Evolutionary conservation across 768 basidiomycete genomes (phyloP), one percentile per base, ranked within the genome.

Genomic region (Tulasnella sp.): DNA sequence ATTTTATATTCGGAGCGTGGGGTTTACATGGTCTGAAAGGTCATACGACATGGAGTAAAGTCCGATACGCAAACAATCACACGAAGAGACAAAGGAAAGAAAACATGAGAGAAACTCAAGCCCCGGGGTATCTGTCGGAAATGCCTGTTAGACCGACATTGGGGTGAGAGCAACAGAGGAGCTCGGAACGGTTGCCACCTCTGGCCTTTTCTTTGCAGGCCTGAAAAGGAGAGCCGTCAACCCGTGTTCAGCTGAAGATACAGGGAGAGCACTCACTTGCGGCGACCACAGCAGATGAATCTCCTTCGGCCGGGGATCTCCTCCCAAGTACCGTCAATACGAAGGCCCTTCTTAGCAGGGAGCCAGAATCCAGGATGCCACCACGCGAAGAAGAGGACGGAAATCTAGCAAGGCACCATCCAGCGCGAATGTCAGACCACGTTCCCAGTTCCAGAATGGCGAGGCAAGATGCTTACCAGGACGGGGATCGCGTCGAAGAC

Each of bases 401-500:
- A 58, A 42, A 76, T 31, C 75, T 77, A 60, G 20, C 24, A 28
- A 48, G 12, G 24, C 44, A 80, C 9, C 34, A 42, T 14, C 41
- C 18, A 41, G 24, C 24, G 22, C 50, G 34, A 4, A 12, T 60
- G 12, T 54, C n/a, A 54, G 54, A 46, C 54, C 24, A 54, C 54
- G 4, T 24, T 24, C n/a, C 22, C 7, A 12, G n/a, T n/a, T 7
- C 24, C 54, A 54, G 54, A n/a, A n/a, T 24, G 24, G 24, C 24
- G n/a, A n/a, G 7, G 54, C 24, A 7, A 50, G 24, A 54, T 3
- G 7, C 79, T 37, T 64, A 82, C 81, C 41, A 80, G 41, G 46
- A 82, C 76, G 16, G 81, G 81, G n/a, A 80, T 28, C 16, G 81
- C 58, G 54, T 82, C 81, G 14, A 81, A 80, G 64, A 77, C 80